Evolutionary conservation across 805 yeast species (phyloP).

Genomic region (Candida hungchunana): DNA sequence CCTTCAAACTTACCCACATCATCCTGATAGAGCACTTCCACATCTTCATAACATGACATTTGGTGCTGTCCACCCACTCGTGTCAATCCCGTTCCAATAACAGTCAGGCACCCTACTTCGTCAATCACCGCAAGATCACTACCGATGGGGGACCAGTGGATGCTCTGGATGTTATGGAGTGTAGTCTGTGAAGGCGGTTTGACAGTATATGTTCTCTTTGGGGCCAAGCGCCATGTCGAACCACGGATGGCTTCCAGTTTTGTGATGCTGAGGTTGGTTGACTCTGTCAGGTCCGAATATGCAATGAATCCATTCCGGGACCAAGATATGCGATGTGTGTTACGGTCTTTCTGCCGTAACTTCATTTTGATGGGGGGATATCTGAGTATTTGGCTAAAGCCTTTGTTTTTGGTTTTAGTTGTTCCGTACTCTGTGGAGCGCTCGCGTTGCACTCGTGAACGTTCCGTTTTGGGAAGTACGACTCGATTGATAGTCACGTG

Average conservation of each 20-base stretch:
- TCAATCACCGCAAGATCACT: conserved; percentile 82
- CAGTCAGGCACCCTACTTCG: conserved; percentile 59
- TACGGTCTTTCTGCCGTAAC: background rate
- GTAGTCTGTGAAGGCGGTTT: conserved; percentile 22
- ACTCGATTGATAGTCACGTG: too few species aligned
- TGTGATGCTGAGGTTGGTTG: conserved; percentile 31
- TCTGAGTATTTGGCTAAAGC: too few species aligned
- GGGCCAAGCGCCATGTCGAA: conserved; percentile 60
- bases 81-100: conserved; percentile 48
- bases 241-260: conserved; percentile 65
- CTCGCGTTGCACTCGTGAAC: background rate
- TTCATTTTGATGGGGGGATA: too few species aligned
- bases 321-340: conserved; percentile 42
- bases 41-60: conserved; percentile 23
- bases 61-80: conserved; percentile 30
- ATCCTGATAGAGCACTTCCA: conserved; percentile 34
- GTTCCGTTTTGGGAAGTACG: background rate
- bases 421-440: too few species aligned
- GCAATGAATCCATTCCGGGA: conserved; percentile 83
- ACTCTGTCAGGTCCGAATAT: conserved; percentile 43
- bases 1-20: conserved; percentile 24
- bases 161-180: conserved; percentile 4
- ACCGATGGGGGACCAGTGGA: conserved; percentile 75
- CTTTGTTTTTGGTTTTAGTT: too few species aligned
- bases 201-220: conserved; percentile 22